Base-by-base conservation (phyloP, 2,329 filamentous ascomycete genomes). In the Calonectria fujianensis region DNA sequence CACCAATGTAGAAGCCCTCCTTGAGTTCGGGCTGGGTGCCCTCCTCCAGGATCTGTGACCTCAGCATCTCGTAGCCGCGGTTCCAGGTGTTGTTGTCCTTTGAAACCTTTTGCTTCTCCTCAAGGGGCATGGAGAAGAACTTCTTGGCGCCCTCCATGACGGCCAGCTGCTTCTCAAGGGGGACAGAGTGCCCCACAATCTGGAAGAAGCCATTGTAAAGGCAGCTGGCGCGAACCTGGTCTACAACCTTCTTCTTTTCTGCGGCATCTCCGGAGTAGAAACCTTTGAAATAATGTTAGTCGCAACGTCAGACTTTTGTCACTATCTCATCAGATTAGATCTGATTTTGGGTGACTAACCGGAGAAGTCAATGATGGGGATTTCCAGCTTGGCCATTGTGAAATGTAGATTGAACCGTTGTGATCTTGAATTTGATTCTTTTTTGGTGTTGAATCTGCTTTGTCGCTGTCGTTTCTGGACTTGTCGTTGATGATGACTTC, bases 131-230 rank as follows among this genome's bases (percentile, higher is more conserved):
- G 5, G 83, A 81, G 77, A 92, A 91, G 77, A 91, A 86, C 16
- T 82, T 83, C 75, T 86, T 84, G 18, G 86, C 83, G 3, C 85
- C 83, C 20, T 84, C 75, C 72, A 91, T 84, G 2, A 87, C 84
- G 2, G 80, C 80, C 13, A 85, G 75, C 76, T 88, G 88, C 20
- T 88, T 80, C 6, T 78, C 72, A 7, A 83, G 74, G 1, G 87
- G 80, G 5, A 91, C 84, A 4, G 85, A 83, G 77, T 91, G 89
- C 10, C 87, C 87, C 10, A 84, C 84, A 65, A 91, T 85, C 77
- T 90, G 88, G 82, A 91, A 90, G 81, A 91, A 91, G 5, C 89
- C 89, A 84, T 89, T 77, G 83, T 86, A 81, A 24, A 85, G 80
- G 75, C 87, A 89, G 65, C 86, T 86, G 37, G 82, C 77, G 8